Conservation (phyloP, 805 yeast genomes). For the Limtongozyma cylindracea region DNA sequence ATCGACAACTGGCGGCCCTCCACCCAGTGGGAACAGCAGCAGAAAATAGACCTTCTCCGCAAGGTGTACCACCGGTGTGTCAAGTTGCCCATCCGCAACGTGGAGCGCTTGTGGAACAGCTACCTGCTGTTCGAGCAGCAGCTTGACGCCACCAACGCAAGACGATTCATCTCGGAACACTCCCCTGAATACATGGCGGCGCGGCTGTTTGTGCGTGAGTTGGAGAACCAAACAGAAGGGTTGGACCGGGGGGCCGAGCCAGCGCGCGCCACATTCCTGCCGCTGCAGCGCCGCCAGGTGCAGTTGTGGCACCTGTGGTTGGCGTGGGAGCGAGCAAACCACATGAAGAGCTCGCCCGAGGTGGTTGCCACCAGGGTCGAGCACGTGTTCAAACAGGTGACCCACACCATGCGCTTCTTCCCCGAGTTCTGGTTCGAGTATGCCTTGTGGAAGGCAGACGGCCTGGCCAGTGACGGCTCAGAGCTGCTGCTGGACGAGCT, state of each 20-base stretch:
- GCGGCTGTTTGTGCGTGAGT: conserved; percentile 49
- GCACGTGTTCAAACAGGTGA: conserved; percentile 50
- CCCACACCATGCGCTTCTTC: conserved; percentile 29
- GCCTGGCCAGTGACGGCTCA: too few species aligned
- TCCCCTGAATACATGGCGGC: conserved; percentile 77
- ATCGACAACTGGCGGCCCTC: conserved; percentile 57
- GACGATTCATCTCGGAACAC: conserved; percentile 62
- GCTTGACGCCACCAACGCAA: conserved; percentile 36
- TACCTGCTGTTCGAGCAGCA: conserved; percentile 73
- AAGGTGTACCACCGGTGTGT: conserved; percentile 45
- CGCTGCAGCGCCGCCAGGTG: conserved; percentile 13
- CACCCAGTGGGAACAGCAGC: conserved; percentile 67
- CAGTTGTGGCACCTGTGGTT: conserved; percentile 52
- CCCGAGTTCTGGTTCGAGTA: conserved; percentile 64
- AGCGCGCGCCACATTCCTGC: conserved; percentile 6
- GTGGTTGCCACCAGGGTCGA: conserved; percentile 25
- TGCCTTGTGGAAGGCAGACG: too few species aligned
- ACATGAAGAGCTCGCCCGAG: conserved; percentile 28
- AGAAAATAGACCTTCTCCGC: conserved; percentile 52
- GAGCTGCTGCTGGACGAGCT: conserved; percentile 14
- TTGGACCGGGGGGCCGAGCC: conserved; percentile 18
- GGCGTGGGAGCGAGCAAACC: conserved; percentile 53
- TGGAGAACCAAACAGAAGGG: conserved; percentile 27
- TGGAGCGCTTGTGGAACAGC: conserved; percentile 61
- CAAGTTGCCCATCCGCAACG: conserved; percentile 45